A percentile compares a stretch with the other conserved stretches of the same genome.
Evolutionary conservation across 495 filamentous ascomycete genomes (phyloP).

Genomic region (Achaetomiella virescens): DNA sequence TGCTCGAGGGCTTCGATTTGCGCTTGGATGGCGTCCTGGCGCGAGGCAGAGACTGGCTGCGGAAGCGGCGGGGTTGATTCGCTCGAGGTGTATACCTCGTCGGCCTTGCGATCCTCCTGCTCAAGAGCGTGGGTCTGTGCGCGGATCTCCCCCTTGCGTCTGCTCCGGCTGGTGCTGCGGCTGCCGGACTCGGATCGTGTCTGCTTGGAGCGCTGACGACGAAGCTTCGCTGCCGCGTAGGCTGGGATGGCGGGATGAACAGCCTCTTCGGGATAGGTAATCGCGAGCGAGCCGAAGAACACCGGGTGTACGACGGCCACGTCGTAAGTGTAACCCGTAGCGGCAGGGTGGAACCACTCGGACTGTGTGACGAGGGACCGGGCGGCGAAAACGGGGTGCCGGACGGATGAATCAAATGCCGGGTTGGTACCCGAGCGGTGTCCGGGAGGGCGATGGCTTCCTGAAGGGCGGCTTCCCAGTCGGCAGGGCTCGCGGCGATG

Average conservation of each 20-base stretch:
- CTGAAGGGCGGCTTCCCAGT: conserved; percentile 34
- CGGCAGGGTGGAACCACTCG: conserved; percentile 34
- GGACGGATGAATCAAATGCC: conserved; percentile 23
- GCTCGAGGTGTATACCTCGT: background rate
- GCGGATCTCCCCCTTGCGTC: conserved; percentile 14
- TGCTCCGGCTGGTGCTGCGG: conserved; percentile 10
- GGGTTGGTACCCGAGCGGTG: background rate
- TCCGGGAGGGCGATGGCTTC: conserved; percentile 23
- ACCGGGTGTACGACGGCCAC: conserved; percentile 27
- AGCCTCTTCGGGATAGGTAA: conserved; percentile 21
- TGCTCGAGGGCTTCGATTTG: conserved; percentile 34
- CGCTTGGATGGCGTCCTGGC: conserved; percentile 21
- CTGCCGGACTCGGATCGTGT: background rate
- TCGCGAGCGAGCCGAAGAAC: conserved; percentile 34
- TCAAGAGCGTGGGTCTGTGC: conserved; percentile 7
- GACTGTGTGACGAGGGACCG: conserved; percentile 24
- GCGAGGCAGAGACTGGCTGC: background rate
- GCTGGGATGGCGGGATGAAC: conserved; percentile 29
- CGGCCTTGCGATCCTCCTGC: too few relatives aligned
- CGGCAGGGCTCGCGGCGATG: conserved; percentile 15
- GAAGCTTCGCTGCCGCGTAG: conserved; percentile 21
- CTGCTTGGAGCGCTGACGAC: conserved; percentile 11
- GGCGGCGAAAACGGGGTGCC: conserved; percentile 39
- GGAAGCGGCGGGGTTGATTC: conserved; percentile 8
- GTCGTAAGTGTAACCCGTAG: conserved; percentile 32